phyloP scores from a whole-genome alignment of 78 protist genomes.

The Speleostelium caveatum region DNA sequence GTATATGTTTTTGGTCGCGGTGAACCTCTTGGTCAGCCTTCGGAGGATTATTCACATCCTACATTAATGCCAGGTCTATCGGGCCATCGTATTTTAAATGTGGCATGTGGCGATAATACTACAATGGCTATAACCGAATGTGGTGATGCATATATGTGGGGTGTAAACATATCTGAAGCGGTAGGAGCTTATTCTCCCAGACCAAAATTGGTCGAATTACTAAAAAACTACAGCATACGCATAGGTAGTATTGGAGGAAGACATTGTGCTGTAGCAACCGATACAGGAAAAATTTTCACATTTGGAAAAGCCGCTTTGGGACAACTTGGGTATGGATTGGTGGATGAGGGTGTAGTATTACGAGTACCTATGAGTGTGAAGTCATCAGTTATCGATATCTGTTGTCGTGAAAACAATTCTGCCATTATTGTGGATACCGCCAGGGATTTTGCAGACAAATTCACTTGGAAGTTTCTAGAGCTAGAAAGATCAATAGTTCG shows the following conservation, averaged over 20 bases:
- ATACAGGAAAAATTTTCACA: slow-evolving; percentile 51
- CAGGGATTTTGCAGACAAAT: slow-evolving; percentile 46
- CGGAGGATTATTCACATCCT: slow-evolving; percentile 12
- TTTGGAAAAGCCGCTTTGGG: slow-evolving; percentile 70
- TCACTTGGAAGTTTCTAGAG: slow-evolving; percentile 68
- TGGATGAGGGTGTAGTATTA: slow-evolving; percentile 46
- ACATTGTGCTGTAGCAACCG: slow-evolving; percentile 58
- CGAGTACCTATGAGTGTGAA: slow-evolving; percentile 26
- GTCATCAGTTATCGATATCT: slow-evolving; percentile 17
- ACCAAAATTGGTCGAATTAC: slow-evolving; percentile 50
- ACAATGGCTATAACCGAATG: slow-evolving; percentile 62
- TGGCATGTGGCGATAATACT: slow-evolving; percentile 57
- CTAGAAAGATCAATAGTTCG: slow-evolving; percentile 50
- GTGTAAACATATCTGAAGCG: slow-evolving; percentile 9
- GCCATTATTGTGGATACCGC: slow-evolving; percentile 53
- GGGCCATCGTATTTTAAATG: not conserved
- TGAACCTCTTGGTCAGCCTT: slow-evolving; percentile 53
- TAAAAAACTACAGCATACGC: slow-evolving; percentile 44
- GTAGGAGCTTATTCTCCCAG: too few species aligned
- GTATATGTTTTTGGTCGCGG: slow-evolving; percentile 66
- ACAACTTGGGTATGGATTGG: slow-evolving; percentile 40
- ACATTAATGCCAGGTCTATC: slow-evolving; percentile 35
- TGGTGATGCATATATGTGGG: slow-evolving; percentile 80
- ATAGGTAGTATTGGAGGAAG: slow-evolving; percentile 60
- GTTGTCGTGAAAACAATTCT: slow-evolving; percentile 66